Evolutionary conservation across 805 yeast genomes (phyloP).

Genomic region (Debaryomyces maramus): DNA sequence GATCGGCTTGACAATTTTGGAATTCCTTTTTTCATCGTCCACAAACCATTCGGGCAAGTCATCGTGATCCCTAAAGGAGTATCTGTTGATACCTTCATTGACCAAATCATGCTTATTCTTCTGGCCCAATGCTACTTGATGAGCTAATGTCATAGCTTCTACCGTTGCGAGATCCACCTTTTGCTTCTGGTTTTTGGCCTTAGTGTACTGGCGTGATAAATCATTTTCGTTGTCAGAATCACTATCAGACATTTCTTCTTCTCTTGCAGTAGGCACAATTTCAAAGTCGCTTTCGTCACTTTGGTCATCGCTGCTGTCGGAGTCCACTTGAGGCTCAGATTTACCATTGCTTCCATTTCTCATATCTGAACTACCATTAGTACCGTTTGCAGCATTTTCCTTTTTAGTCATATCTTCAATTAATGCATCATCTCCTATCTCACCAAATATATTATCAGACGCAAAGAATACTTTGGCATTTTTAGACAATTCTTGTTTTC

Average conservation of each 20-base stretch:
- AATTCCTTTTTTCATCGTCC: conserved; percentile 87
- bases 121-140: conserved; percentile 88
- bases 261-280: conserved; percentile 32
- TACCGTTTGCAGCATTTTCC: neutral
- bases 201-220: conserved; percentile 33
- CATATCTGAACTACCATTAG: conserved; percentile 7
- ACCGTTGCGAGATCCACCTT: conserved; percentile 85
- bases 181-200: conserved; percentile 50
- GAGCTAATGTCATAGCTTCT: conserved; percentile 98
- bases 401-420: conserved; percentile 36
- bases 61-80: conserved; percentile 87
- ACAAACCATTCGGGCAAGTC: conserved; percentile 96
- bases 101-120: conserved; percentile 78
- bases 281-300: conserved; percentile 46
- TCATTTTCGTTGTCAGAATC: conserved; percentile 55
- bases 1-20: conserved; percentile 84
- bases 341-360: conserved; percentile 1
- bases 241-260: conserved; percentile 34
- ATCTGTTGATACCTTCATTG: conserved; percentile 91
- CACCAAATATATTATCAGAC: conserved; percentile 40
- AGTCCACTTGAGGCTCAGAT: conserved; percentile 22
- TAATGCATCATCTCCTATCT: conserved; percentile 49
- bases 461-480: conserved; percentile 41
- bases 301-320: conserved; percentile 40
- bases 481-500: conserved; percentile 32